phyloP scores from a whole-genome alignment of 2,329 filamentous ascomycete genomes.

The Stromatinia cepivora region DNA sequence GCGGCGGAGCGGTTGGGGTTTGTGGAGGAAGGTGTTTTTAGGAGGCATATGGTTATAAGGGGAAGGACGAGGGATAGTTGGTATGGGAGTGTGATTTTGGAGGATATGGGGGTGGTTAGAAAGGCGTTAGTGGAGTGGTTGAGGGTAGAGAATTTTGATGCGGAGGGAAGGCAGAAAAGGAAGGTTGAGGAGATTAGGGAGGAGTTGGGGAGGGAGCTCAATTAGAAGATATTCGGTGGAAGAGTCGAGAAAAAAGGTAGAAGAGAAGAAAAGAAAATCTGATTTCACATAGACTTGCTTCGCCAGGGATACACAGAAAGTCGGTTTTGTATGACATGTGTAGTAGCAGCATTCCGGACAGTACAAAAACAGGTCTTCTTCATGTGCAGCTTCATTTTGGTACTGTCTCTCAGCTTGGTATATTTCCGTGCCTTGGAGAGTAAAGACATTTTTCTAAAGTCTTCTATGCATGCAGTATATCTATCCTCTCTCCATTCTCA shows the following conservation, averaged over 20 bases:
- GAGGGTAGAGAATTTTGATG: conserved; percentile 44
- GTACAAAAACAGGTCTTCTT: background rate
- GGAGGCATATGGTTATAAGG: conserved; percentile 61
- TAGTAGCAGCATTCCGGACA: background rate
- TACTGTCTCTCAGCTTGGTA: background rate
- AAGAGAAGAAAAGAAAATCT: background rate
- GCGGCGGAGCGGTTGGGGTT: conserved; percentile 61
- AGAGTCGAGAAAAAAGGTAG: background rate
- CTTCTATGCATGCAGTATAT: background rate
- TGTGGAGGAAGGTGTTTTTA: conserved; percentile 58
- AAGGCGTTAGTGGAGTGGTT: conserved; percentile 56
- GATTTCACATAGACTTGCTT: background rate
- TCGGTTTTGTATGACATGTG: background rate
- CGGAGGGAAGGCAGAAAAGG: conserved; percentile 51
- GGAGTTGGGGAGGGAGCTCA: background rate
- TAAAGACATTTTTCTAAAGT: background rate
- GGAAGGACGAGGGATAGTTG: conserved; percentile 58
- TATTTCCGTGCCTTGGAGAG: background rate
- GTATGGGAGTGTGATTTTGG: conserved; percentile 59
- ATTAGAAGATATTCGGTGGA: background rate
- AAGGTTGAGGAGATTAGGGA: conserved; percentile 43
- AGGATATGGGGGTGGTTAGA: conserved; percentile 55
- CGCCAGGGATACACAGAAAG: background rate
- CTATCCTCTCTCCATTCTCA: background rate
- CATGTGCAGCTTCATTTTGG: background rate